Base-by-base conservation (phyloP, 768 basidiomycete species). In the Gymnopilus dilepis region DNA sequence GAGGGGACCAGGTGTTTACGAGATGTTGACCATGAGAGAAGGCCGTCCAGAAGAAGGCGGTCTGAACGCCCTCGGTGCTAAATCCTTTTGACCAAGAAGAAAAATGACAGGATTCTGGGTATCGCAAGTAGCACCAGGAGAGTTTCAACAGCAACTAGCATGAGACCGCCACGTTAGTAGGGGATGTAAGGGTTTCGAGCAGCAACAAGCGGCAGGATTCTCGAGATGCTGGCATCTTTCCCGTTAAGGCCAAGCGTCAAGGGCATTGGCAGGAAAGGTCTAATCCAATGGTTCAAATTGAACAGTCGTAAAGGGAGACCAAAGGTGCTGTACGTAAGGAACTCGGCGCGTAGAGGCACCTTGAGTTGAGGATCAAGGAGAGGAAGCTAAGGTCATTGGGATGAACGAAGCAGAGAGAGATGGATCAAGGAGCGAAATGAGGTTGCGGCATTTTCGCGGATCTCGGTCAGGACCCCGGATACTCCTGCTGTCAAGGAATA, bases 391-490 rank as follows among this genome's bases (percentile, higher is more conserved):
- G 51, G 30, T 13, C 56, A 38, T 47, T 43, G 41, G 19, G 59
- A 22, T 54, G 55, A 40, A 37, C 13, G 31, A 22, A 52, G 56
- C 33, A 30, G 21, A 45, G 52, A 52, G 33, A 26, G 62, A 52
- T 58, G 31, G 21, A 26, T 2, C 34, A 30, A 52, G 31, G 48
- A 12, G 8, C 21, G 34, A 42, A 59, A 17, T 42, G 24, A 15
- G 51, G 34, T 26, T 71, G 73, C 67, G 71, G 71, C 71, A 72
- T 66, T 71, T 74, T 69, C 56, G 70, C 71, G 67, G 61, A 40
- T 17, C 41, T 34, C 45, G 31, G 4, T 19, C 8, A 34, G 61
- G 70, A 68, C 67, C 68, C 64, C 65, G 17, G 67, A 60, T 56
- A 70, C 59, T 43, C 13, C 47, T 37, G 11, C 22, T 13, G 15